phyloP scores from a whole-genome alignment of 1,284 basidiomycete species.

The Naganishia sp. region DNA sequence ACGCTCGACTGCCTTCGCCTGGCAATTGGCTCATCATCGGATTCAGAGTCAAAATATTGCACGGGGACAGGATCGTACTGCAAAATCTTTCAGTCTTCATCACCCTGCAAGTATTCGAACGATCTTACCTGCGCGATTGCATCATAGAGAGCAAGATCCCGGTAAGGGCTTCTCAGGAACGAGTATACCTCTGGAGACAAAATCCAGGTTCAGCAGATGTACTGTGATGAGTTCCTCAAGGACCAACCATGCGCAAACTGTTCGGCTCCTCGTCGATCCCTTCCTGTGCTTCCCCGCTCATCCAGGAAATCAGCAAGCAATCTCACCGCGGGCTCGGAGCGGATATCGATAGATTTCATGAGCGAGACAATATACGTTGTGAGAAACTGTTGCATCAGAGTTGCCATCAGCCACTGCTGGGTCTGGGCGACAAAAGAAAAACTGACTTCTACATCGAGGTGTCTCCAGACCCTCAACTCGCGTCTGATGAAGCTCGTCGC shows the following conservation, averaged over 20 bases:
- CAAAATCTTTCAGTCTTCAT: not conserved
- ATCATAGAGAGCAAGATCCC: slow-evolving; percentile 76
- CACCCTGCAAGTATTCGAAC: not conserved
- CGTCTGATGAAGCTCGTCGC: slow-evolving; percentile 77
- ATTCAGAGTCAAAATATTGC: slow-evolving; percentile 11
- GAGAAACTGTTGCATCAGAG: slow-evolving; percentile 59
- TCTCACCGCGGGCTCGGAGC: slow-evolving; percentile 78
- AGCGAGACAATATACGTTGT: slow-evolving; percentile 74
- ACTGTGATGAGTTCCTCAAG: no score
- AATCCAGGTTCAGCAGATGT: no score
- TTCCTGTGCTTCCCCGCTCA: slow-evolving; percentile 59
- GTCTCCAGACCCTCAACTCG: slow-evolving; percentile 78
- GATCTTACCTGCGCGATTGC: slow-evolving; percentile 69
- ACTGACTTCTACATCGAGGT: slow-evolving; percentile 75
- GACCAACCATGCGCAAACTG: slow-evolving; percentile 81
- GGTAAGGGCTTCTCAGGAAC: slow-evolving; percentile 79
- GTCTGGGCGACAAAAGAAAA: not conserved
- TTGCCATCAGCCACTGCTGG: slow-evolving; percentile 18
- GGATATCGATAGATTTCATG: slow-evolving; percentile 83
- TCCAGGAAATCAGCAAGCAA: slow-evolving; percentile 81
- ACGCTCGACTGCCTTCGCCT: not conserved
- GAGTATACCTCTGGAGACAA: slow-evolving; percentile 69
- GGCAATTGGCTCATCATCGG: not conserved
- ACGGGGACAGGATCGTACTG: slow-evolving; percentile 45
- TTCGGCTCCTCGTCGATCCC: slow-evolving; percentile 69